Base-by-base conservation (phyloP, 192 early-diverging fungal genomes). In the Linderina pennispora region DNA sequence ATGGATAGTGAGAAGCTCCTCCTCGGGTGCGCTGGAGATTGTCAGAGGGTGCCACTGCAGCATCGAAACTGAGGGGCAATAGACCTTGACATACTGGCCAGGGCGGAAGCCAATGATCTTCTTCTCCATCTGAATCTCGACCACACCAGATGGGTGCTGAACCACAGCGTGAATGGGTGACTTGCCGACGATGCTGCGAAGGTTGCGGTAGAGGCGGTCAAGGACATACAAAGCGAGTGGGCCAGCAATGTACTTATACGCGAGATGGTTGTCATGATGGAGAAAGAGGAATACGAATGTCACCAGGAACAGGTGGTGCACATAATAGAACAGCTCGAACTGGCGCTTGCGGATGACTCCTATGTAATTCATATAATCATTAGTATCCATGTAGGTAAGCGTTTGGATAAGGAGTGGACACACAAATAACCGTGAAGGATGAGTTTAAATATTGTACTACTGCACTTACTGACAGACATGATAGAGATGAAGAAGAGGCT, bases 41-140 rank as follows among this genome's bases (percentile, higher is more conserved):
- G 83, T 87, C 55, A 88, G 83, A 1, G 88, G 83, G 43, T 90
- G 88, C 84, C 80, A 91, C 53, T 91, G 77, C 50, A 81, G 65
- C 6, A 60, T 54, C 6, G 87, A 83, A 15, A 88, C 74, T 17
- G 80, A 73, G 1, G 89, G 89, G 25, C 82, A 80, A 58, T 75
- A 76, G 24, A 91, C 52, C 33, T 80, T 86, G 34, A 91, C 72
- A 57, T 84, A 89, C 52, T 91, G 87, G 15, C 87, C 87, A 19
- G 86, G 79, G n/a, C 78, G 69, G 23, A 74, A 65, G 9, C 53
- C 48, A 26, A 54, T 56, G 36, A 70, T 42, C 26, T 59, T 65
- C 36, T 80, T 84, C 38, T 83, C 77, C 23, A 79, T 69, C 58
- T 78, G 81, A n/a, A 89, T 67, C 62, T 91, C 87, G 13, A 83